phyloP scores from a whole-genome alignment of 106 monocot species.

The Ottelia alismoides region DNA sequence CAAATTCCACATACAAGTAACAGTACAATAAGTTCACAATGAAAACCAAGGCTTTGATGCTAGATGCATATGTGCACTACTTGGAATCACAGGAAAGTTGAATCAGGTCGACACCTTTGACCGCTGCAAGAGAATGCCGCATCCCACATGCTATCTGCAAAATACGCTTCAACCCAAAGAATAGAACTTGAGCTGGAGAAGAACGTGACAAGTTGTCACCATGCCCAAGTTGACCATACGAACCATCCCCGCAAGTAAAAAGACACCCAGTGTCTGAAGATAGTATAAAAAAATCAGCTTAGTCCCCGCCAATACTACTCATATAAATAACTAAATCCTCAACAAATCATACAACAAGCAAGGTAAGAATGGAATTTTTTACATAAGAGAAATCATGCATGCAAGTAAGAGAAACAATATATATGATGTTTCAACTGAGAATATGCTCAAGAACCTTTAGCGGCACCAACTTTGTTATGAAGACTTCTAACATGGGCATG shows the following conservation, averaged over 20 bases:
- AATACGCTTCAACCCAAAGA: slow-evolving; percentile 7
- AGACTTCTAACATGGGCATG: too few relatives aligned
- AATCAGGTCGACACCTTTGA: slow-evolving; percentile 2
- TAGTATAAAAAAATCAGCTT: not conserved
- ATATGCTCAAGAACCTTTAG: too few relatives aligned
- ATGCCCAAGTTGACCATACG: slow-evolving; percentile 21
- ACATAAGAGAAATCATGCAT: too few relatives aligned
- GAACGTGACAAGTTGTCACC: slow-evolving; percentile 4
- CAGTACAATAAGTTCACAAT: not conserved
- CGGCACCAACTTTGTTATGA: too few relatives aligned
- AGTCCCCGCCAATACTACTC: too few relatives aligned
- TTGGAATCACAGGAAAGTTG: not conserved
- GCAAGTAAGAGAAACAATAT: too few relatives aligned
- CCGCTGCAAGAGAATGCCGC: slow-evolving; percentile 14
- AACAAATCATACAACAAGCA: not conserved
- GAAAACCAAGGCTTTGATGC: not conserved
- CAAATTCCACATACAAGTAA: not conserved
- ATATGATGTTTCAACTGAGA: too few relatives aligned
- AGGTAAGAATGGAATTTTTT: too few relatives aligned
- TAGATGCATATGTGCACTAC: too few relatives aligned
- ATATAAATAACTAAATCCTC: too few relatives aligned
- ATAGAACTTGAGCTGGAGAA: slow-evolving; percentile 9
- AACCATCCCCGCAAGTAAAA: slow-evolving; percentile 22
- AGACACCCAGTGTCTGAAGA: slow-evolving; percentile 7
- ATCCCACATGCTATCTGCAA: slow-evolving; percentile 15